Evolutionary conservation across 495 filamentous ascomycete species (phyloP).

Genomic region (Venustampulla echinocandica): DNA sequence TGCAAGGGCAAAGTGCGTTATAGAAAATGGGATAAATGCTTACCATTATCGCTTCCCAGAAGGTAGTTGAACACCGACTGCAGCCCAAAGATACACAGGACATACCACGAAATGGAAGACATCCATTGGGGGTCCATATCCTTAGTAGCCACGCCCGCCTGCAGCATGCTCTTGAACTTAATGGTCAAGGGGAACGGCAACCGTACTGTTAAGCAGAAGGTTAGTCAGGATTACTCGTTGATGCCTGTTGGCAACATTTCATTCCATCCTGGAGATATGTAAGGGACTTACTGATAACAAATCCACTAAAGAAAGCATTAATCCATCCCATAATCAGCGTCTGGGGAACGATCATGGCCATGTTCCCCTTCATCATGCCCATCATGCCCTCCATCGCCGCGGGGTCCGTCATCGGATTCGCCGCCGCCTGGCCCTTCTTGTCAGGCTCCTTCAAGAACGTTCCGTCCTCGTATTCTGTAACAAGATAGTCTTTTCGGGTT

Average conservation of each 20-base stretch:
- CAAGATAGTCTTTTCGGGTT: slow-evolving; percentile 67
- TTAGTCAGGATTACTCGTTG: no score
- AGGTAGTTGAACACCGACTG: slow-evolving; percentile 98
- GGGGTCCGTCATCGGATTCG: slow-evolving; percentile 96
- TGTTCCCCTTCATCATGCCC: slow-evolving; percentile 99
- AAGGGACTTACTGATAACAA: slow-evolving; percentile 87
- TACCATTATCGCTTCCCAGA: slow-evolving; percentile 90
- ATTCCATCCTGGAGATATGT: no score
- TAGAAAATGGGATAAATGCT: slow-evolving; percentile 23
- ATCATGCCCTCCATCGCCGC: slow-evolving; percentile 99
- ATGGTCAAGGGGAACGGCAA: slow-evolving; percentile 96
- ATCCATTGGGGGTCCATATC: slow-evolving; percentile 98
- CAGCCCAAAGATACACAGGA: slow-evolving; percentile 89
- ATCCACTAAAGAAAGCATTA: slow-evolving; percentile 96
- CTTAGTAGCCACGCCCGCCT: slow-evolving; percentile 88
- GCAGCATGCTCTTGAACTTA: slow-evolving; percentile 98
- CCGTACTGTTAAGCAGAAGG: slow-evolving; percentile 57
- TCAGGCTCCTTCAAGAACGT: slow-evolving; percentile 85
- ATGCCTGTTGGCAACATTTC: no score
- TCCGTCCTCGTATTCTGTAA: slow-evolving; percentile 72
- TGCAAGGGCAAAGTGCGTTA: background rate
- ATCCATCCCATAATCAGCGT: slow-evolving; percentile 99
- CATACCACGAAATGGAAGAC: slow-evolving; percentile 97
- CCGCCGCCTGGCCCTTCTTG: slow-evolving; percentile 71
- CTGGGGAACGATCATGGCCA: slow-evolving; percentile 99